Evolutionary conservation across 225 moss, liverwort and hornwort species (phyloP), one percentile per base, ranked within the genome.

Genomic region (Marchantia paleacea): DNA sequence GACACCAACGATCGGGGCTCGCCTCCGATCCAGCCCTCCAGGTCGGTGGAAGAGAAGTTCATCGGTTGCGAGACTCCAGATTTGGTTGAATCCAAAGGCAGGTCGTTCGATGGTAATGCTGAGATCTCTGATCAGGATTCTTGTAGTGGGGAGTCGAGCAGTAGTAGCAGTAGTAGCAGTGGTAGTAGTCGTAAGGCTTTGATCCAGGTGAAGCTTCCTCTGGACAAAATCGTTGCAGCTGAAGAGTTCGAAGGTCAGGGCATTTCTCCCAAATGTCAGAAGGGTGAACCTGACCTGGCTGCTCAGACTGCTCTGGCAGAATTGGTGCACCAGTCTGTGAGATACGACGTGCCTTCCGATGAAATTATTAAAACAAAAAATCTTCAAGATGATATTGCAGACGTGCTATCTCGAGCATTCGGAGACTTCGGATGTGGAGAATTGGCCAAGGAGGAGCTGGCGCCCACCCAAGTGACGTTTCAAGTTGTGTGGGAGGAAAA

Each of bases 401-500:
- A 61, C 39, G 60, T 62, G 20, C 20, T 61, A 1, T 61, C 76
- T 4, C 48, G 76, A 11, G 61, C 76, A 61, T 62, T 76, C 15
- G 76, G 4, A 19, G 53, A 54, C 53, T 73, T 73, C 5, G 73
- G 73, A 52, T 10, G 53, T 18, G 73, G 47, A 54, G 26, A 73
- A 73, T 73, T 73, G 47, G 19, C 69, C 69, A 20, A 22, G 25
- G 53, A 73, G 49, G 50, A 53, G 52, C 20, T 25, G 12, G 25
- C 52, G 22, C 26, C 52, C 7, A 52, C 22, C 7, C 60, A 61
- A 76, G 9, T 76, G 18, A 76, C 25, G 15, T n/a, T 74, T 13
- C 54, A 76, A 29, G 20, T 76, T 26, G 20, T 48, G 53, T 76
- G 76, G 76, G 61, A 76, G 26, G 76, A 76, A 3, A 76, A 58